These are phyloP conservation scores for Oryza glaberrima DNA, from an alignment of 176 grass and related monocot species.

Conservation along the genomic window DNA sequence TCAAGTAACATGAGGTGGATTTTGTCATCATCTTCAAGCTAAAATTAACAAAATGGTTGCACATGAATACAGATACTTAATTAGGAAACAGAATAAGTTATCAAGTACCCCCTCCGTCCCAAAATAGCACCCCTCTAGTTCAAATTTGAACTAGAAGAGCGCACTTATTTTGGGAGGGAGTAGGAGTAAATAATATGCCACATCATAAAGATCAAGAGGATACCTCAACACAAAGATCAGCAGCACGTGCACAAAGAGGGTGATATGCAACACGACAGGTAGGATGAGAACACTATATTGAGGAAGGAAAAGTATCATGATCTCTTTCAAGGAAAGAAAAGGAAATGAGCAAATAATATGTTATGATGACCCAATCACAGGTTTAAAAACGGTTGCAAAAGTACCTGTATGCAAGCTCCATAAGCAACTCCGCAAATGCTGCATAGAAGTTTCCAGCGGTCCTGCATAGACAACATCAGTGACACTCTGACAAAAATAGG, in stretches of 20 bases:
- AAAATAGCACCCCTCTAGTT: too few species aligned
- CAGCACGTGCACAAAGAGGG: conserved; percentile 98
- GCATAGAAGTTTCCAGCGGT: conserved; percentile 98
- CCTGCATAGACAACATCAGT: conserved; percentile 51
- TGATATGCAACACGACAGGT: conserved; percentile 98
- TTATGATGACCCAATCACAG: conserved; percentile 32
- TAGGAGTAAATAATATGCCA: conserved; percentile 31
- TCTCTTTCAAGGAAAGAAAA: not conserved
- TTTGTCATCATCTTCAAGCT: conserved; percentile 98
- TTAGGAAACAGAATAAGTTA: conserved; percentile 31
- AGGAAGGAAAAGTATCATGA: conserved; percentile 35
- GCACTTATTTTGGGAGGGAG: too few species aligned
- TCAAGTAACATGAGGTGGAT: conserved; percentile 86
- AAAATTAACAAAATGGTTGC: conserved; percentile 41
- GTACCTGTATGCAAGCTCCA: conserved; percentile 98
- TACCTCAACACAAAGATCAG: conserved; percentile 98
- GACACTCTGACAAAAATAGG: conserved; percentile 31
- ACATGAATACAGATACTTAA: conserved; percentile 28
- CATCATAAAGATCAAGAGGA: conserved; percentile 18
- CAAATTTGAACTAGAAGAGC: too few species aligned
- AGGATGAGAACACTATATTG: conserved; percentile 87
- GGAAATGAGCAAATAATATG: conserved; percentile 12
- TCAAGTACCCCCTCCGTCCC: not conserved
- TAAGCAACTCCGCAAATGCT: conserved; percentile 98
- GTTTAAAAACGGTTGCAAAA: conserved; percentile 39